A percentile compares a stretch with the other conserved stretches of the same genome.
Evolutionary conservation across 176 grass and related monocot species (phyloP).

Genomic region (Poa annua): DNA sequence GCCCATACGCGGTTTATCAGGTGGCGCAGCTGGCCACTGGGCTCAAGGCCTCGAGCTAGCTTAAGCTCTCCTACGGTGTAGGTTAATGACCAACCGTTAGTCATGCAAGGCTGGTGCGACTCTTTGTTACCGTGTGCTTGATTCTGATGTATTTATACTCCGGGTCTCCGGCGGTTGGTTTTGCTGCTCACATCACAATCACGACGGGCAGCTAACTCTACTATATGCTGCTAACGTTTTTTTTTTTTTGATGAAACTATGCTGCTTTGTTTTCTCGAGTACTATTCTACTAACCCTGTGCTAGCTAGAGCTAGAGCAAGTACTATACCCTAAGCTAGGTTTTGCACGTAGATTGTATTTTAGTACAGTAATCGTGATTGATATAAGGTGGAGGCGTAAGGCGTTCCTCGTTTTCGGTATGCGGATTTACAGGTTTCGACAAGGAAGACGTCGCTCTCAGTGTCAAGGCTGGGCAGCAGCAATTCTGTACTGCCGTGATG

Average conservation of each 20-base stretch:
- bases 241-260: background rate
- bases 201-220: background rate
- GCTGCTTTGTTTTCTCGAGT: too few species aligned
- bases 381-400: too few species aligned
- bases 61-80: background rate
- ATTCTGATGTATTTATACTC: background rate
- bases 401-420: too few species aligned
- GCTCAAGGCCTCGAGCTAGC: background rate
- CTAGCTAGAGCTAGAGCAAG: too few species aligned
- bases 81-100: background rate
- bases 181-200: background rate
- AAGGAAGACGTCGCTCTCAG: too few species aligned
- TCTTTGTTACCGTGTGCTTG: background rate
- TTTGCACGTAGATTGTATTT: too few species aligned
- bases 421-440: too few species aligned
- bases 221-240: too few species aligned
- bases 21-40: background rate
- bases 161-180: background rate
- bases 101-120: background rate
- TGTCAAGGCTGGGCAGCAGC: too few species aligned
- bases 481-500: too few species aligned
- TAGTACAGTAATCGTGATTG: too few species aligned
- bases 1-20: conserved; percentile 24
- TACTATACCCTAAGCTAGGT: too few species aligned
- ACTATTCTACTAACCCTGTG: background rate